Percentiles rank a stretch among this genome's conserved stretches.
Conservation (phyloP, 305 asterid genomes). For the Fraxinus ornus region DNA sequence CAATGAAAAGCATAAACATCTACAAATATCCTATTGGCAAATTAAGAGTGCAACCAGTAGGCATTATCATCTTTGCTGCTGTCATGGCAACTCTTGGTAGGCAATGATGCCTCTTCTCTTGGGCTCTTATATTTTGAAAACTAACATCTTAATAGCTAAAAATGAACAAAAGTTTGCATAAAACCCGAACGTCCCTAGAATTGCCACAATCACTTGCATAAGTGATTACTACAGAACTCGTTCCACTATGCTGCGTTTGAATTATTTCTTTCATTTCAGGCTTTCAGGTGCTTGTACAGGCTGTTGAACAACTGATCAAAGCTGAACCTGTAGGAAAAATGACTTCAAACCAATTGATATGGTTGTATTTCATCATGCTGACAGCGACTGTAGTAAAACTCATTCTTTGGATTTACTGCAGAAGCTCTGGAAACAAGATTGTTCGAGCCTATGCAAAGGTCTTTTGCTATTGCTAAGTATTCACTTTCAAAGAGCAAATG, state of each 20-base stretch:
- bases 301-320: constrained; percentile 55
- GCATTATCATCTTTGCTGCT: constrained; percentile 79
- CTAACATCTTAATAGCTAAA: neutral
- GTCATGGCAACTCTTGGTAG: constrained; percentile 85
- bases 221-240: neutral
- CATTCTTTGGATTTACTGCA: constrained; percentile 69
- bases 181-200: neutral
- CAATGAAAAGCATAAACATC: constrained; percentile 75
- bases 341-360: constrained; percentile 47
- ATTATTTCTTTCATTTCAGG: constrained; percentile 40
- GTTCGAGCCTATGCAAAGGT: constrained; percentile 91
- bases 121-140: neutral
- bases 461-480: neutral
- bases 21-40: constrained; percentile 86
- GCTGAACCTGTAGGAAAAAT: constrained; percentile 41
- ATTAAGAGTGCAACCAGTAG: constrained; percentile 75
- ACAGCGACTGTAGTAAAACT: constrained; percentile 64
- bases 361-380: constrained; percentile 71
- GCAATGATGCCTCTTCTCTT: neutral
- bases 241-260: neutral
- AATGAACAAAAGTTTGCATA: neutral
- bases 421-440: constrained; percentile 69
- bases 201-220: neutral
- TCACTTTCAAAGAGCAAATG: neutral
- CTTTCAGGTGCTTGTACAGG: constrained; percentile 68